Percentiles rank a stretch among this genome's conserved stretches.
Conservation (phyloP, 2,329 filamentous ascomycete genomes). For the Leptosphaerulina australis region DNA sequence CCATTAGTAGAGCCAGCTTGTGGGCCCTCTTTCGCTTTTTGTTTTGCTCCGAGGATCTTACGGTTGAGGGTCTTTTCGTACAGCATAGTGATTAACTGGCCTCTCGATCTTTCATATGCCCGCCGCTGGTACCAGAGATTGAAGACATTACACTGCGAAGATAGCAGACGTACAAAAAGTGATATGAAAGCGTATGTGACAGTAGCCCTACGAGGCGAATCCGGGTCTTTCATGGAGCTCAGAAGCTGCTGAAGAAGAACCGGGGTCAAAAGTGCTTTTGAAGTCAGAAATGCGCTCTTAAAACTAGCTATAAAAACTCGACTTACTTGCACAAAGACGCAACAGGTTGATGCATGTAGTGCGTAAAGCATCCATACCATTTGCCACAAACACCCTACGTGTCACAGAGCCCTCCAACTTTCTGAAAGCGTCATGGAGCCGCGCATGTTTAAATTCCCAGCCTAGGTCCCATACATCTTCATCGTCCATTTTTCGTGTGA, state of each 20-base stretch:
- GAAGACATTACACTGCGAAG: constrained; percentile 70
- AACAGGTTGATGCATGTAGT: constrained; percentile 68
- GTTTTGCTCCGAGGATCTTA: constrained; percentile 56
- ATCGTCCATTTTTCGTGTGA: constrained; percentile 70
- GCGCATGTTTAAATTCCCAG: constrained; percentile 79
- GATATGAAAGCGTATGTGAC: constrained; percentile 70
- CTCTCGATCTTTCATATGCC: constrained; percentile 80
- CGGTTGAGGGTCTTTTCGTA: constrained; percentile 77
- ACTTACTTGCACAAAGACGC: constrained; percentile 62
- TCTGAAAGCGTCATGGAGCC: constrained; percentile 76
- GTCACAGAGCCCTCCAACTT: constrained; percentile 75
- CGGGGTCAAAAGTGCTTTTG: constrained; percentile 58
- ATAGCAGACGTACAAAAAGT: constrained; percentile 64
- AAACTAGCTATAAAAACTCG: not conserved
- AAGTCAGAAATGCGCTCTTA: constrained; percentile 4
- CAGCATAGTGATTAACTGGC: constrained; percentile 84
- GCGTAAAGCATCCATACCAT: constrained; percentile 77
- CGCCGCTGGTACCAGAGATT: constrained; percentile 82
- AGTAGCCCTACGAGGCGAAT: constrained; percentile 60
- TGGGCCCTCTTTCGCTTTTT: constrained; percentile 38
- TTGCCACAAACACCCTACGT: constrained; percentile 71
- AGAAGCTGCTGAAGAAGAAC: constrained; percentile 75
- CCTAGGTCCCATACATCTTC: constrained; percentile 82
- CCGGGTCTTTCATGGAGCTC: constrained; percentile 65
- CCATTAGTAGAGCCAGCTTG: constrained; percentile 25